Conservation (phyloP, 306 rosid genomes). For the Vigna trinervia region DNA sequence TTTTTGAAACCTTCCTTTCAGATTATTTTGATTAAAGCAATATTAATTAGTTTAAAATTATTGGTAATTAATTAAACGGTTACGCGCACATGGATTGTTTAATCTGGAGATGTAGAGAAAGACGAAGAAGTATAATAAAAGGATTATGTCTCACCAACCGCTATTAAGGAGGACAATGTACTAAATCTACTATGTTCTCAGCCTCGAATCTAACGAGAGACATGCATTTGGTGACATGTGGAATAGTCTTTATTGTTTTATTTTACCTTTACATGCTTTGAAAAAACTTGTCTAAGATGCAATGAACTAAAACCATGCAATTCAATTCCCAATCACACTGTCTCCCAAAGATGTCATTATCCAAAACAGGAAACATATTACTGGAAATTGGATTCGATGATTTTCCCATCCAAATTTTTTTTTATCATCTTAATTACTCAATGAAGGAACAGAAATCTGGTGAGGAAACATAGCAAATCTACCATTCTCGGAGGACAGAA, state of each 20-base stretch:
- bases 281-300: constrained; percentile 37
- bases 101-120: constrained; percentile 29
- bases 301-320: constrained; percentile 45
- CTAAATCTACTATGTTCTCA: constrained; percentile 33
- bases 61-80: not conserved
- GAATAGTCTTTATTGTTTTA: not conserved
- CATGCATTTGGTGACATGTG: constrained; percentile 38
- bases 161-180: constrained; percentile 18
- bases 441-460: constrained; percentile 24
- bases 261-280: constrained; percentile 5
- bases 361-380: constrained; percentile 41
- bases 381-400: constrained; percentile 36
- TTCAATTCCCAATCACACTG: constrained; percentile 55
- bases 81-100: constrained; percentile 20
- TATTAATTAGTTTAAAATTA: too few species aligned
- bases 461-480: constrained; percentile 49
- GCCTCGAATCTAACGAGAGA: constrained; percentile 12
- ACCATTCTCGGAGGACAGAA: constrained; percentile 42
- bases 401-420: constrained; percentile 6
- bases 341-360: constrained; percentile 36
- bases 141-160: not conserved
- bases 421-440: constrained; percentile 17
- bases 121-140: not conserved
- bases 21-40: too few species aligned
- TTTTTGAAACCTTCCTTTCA: too few species aligned